Base-by-base conservation (phyloP, 1,284 basidiomycete genomes). In the Papiliotrema nemorosa region DNA sequence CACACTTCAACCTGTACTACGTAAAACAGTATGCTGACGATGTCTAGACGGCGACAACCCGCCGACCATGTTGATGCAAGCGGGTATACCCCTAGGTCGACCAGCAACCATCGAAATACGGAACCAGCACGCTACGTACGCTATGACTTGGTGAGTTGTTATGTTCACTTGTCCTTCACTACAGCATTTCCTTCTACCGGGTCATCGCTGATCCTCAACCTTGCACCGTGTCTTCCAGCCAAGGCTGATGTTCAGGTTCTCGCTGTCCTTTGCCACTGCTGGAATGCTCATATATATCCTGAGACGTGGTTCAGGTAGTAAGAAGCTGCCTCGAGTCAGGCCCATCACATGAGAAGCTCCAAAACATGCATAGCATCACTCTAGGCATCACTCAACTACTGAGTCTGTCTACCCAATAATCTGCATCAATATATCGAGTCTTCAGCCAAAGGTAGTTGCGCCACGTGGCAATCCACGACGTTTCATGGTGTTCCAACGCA, bases 101-200 rank as follows among this genome's bases (percentile, higher is more conserved):
- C 76, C 86, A 22, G 83, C 91, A 2, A 83, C 83, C 3, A 86
- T 97, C 38, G 90, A 97, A 67, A 76, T 99, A 44, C 81, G 96
- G 37, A 98, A 99, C 73, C 85, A 91, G 50, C 94, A 99, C 77
- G 81, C 90, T 9, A 93, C 91, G 5, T 99, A 99, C 72, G 90
- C 94, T 5, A 82, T 87, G 18, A 99, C 94, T 12, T 99, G 94
- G 94, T 92, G 35, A 50, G 57, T 51, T 33, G 33, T 20, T 10
- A 10, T 27, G 20, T 22, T 2, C 12, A 39, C 26, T 24, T n/a
- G 27, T n/a, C n/a, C n/a, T n/a, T n/a, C n/a, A n/a, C n/a, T n/a
- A n/a, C n/a, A n/a, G n/a, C n/a, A n/a, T n/a, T n/a, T n/a, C n/a
- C n/a, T n/a, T n/a, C n/a, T n/a, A n/a, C n/a, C n/a, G n/a, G n/a